Conservation (phyloP, 148 eudicot genomes). For the Chenopodium berlandieri region DNA sequence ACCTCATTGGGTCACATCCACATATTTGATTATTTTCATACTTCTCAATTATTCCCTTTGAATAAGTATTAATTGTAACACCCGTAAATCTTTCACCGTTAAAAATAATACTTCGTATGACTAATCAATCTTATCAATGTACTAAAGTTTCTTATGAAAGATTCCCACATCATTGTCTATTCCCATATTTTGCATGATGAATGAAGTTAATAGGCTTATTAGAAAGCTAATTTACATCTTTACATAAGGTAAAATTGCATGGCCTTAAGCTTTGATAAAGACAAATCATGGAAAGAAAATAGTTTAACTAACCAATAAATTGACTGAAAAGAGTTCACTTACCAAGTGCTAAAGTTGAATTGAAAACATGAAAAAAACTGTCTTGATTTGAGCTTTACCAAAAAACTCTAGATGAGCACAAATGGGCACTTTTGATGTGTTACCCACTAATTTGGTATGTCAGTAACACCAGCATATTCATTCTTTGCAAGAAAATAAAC, state of each 20-base stretch:
- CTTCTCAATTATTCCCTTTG: too few relatives aligned
- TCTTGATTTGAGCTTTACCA: constrained; percentile 23
- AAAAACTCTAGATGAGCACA: constrained; percentile 5
- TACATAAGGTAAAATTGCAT: constrained; percentile 17
- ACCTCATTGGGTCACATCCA: too few relatives aligned
- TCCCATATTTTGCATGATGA: not conserved
- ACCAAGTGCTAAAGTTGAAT: constrained; percentile 22
- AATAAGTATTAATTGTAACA: too few relatives aligned
- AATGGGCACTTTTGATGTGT: constrained; percentile 28
- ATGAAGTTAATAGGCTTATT: not conserved
- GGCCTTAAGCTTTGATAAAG: constrained; percentile 15
- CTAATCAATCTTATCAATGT: too few relatives aligned
- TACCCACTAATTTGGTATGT: constrained; percentile 26
- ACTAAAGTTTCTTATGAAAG: too few relatives aligned
- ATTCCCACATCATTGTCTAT: not conserved
- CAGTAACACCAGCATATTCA: constrained; percentile 6
- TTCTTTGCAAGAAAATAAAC: not conserved
- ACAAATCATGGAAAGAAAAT: constrained; percentile 13
- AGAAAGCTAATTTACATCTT: constrained; percentile 3
- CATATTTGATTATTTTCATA: too few relatives aligned
- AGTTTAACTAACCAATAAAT: not conserved
- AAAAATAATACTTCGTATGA: too few relatives aligned
- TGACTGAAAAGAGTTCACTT: constrained; percentile 8
- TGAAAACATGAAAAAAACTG: not conserved
- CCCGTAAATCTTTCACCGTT: too few relatives aligned